phyloP scores from a whole-genome alignment of 768 basidiomycete species.

The Sporobolomyces phaffii region DNA sequence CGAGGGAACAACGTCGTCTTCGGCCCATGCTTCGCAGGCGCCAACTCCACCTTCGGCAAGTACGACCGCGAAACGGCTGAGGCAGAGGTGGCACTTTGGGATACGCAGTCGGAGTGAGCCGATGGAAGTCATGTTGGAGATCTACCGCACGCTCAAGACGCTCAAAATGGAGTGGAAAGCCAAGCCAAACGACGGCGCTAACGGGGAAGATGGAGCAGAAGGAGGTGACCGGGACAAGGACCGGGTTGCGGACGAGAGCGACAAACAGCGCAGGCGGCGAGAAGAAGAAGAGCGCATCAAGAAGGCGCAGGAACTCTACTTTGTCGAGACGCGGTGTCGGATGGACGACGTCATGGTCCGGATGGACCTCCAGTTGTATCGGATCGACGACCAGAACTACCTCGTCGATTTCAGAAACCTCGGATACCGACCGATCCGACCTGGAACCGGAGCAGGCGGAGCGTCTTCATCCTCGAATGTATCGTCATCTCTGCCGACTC shows the following conservation, averaged over 20 bases:
- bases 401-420: slow-evolving; percentile 98
- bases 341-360: slow-evolving; percentile 89
- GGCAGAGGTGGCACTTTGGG: slow-evolving; percentile 95
- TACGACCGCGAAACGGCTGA: slow-evolving; percentile 63
- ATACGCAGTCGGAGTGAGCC: slow-evolving; percentile 75
- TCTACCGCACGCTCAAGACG: slow-evolving; percentile 81
- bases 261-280: slow-evolving; percentile 42
- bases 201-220: slow-evolving; percentile 55
- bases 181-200: slow-evolving; percentile 63
- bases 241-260: slow-evolving; percentile 46
- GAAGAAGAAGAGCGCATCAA: slow-evolving; percentile 48
- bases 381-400: slow-evolving; percentile 89
- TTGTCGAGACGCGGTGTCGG: slow-evolving; percentile 84
- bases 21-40: not conserved
- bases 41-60: slow-evolving; percentile 42
- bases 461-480: not conserved
- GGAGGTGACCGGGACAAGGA: slow-evolving; percentile 44
- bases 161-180: slow-evolving; percentile 97
- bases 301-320: slow-evolving; percentile 61
- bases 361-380: slow-evolving; percentile 96
- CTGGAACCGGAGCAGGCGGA: not conserved
- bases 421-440: slow-evolving; percentile 62
- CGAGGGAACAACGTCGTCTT: not conserved
- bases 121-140: slow-evolving; percentile 99
- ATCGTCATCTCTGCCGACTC: slow-evolving; percentile 2